Evolutionary conservation across 176 grass and related monocot species (phyloP), one percentile per base, ranked within the genome.

Genomic region (Ananas comosus): DNA sequence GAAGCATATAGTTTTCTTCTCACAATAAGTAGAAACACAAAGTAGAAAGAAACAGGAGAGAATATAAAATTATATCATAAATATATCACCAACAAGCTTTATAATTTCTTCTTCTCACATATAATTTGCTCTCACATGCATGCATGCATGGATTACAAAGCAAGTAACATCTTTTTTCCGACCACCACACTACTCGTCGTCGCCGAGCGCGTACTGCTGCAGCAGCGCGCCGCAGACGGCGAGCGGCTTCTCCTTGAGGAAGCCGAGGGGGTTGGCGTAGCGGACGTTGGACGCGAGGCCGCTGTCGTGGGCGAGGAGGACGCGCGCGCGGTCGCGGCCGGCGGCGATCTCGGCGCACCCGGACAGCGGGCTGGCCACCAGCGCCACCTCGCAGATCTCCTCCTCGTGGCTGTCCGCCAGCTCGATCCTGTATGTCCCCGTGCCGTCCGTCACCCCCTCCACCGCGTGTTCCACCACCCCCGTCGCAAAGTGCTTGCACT

Each of bases 301-400:
- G 48, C 69, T 53, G 25, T 77, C 51, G 2, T 14, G 2, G 21
- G 53, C 13, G 64, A 86, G 29, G 11, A 81, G 5, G 48, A 86
- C 48, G 17, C 56, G 52, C 2, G 70, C 78, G 12, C 64, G 74
- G 49, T 78, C 53, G 16, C 73, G 17, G 10, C 63, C 64, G n/a
- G 21, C n/a, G 13, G 16, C 18, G 51, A 78, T 1, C 64, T 81
- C 78, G 11, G 17, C 10, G 69, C 90, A 99, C 77, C 67, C 19
- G 13, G 74, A 13, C 12, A 51, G 51, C 51, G 81, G 78, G 87
- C 94, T 99, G 11, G 75, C 1, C 51, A 93, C 54, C 13, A 93
- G 79, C 56, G 82, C 72, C 10, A 93, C 72, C 74, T 90, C 72
- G 29, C 94, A 99, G 69, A 91, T 90, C 59, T 93, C 87, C 66